These are phyloP conservation scores for Wickerhamiella parazyma DNA, from an alignment of 805 yeast species.

Conservation along the genomic window DNA sequence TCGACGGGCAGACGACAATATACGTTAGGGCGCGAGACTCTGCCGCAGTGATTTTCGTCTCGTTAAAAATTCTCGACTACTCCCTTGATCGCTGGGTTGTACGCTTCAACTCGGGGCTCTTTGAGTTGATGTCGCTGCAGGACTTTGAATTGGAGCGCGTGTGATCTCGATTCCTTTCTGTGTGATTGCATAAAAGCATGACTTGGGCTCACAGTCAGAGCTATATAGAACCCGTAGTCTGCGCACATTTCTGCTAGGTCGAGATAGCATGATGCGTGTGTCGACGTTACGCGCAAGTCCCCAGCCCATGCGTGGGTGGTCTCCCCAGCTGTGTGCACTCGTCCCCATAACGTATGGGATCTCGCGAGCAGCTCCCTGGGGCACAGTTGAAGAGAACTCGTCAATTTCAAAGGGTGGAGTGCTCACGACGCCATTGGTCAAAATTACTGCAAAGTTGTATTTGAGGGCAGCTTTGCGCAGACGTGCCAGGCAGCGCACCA, in stretches of 20 bases:
- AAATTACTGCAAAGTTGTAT: constrained; percentile 45
- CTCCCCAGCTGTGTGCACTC: constrained; percentile 41
- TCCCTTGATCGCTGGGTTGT: not conserved
- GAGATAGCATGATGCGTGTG: constrained; percentile 11
- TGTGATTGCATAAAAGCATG: not conserved
- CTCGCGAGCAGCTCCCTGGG: not conserved
- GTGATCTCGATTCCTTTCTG: not conserved
- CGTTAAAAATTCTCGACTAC: not conserved
- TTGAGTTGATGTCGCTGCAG: not conserved
- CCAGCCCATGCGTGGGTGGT: constrained; percentile 27
- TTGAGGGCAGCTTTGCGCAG: constrained; percentile 37
- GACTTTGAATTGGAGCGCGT: constrained; percentile 1
- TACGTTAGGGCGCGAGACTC: not conserved
- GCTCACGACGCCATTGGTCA: constrained; percentile 55
- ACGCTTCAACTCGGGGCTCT: not conserved
- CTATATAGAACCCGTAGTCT: constrained; percentile 1
- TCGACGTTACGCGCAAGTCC: constrained; percentile 10
- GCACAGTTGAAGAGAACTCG: not conserved
- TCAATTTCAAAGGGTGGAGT: not conserved
- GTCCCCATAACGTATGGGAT: constrained; percentile 30
- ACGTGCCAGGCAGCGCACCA: not conserved
- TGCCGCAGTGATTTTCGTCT: not conserved
- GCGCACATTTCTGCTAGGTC: not conserved
- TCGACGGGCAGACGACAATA: not conserved
- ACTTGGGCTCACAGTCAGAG: not conserved